phyloP scores from a whole-genome alignment of 116 monocot genomes.

The Papilionanthe hybrid region DNA sequence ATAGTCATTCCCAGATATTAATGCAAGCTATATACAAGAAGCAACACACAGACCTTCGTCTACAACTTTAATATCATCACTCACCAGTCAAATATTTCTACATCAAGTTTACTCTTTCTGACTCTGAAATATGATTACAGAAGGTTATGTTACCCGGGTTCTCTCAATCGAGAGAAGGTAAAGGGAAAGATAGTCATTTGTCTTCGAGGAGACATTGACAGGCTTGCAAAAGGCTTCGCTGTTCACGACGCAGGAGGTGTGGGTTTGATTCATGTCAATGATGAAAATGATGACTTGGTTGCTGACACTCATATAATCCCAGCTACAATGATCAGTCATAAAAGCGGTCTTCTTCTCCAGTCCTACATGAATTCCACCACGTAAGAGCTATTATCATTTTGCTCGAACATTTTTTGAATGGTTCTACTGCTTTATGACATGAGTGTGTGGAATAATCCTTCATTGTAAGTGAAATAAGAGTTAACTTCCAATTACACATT shows the following conservation, averaged over 20 bases:
- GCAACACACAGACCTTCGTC: background rate
- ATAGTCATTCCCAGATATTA: no score
- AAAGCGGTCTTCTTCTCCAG: conserved; percentile 1
- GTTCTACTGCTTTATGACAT: background rate
- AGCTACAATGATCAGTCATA: conserved; percentile 17
- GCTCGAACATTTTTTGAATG: background rate
- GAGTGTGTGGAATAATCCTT: no score
- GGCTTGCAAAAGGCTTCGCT: background rate
- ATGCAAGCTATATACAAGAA: no score
- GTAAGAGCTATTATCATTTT: conserved; percentile 10
- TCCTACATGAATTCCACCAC: conserved; percentile 21
- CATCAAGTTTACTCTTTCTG: background rate
- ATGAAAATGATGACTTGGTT: background rate
- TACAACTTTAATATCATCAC: no score
- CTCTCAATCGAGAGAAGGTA: conserved; percentile 18
- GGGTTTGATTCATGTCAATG: conserved; percentile 27
- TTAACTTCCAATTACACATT: background rate
- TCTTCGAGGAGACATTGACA: background rate
- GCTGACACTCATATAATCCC: conserved; percentile 28
- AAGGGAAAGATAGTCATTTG: conserved; percentile 38
- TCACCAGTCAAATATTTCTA: no score
- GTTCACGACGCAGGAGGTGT: conserved; percentile 29
- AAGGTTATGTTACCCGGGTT: background rate
- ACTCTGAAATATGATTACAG: conserved; percentile 2
- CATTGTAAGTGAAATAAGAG: background rate